Evolutionary conservation across 2,329 filamentous ascomycete species (phyloP), one percentile per base, ranked within the genome.

Genomic region (Emmonsiellopsis sp.): DNA sequence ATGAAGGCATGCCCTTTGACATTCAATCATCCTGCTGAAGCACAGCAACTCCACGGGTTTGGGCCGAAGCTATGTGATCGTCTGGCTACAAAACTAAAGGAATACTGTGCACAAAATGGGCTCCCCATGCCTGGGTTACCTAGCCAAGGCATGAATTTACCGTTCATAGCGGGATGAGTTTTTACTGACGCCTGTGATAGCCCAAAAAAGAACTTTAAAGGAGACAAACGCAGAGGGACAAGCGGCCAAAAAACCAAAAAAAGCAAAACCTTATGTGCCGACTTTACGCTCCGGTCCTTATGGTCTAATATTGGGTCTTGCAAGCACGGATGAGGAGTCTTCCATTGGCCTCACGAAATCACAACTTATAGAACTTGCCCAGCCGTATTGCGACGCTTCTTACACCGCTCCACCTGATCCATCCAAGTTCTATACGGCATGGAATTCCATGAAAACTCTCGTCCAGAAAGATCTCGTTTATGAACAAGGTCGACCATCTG

Each of bases 361-460:
- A 6, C 78, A 87, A 53, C 69, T 90, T 2, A 84, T 90, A 45
- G 81, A 84, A 55, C 71, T 77, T 10, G 86, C 87, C 1, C 85
- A 92, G 61, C 80, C 80, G 6, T 76, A 87, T 65, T 88, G 84
- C 61, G 86, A 91, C 63, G 72, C 84, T 2, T 90, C 86, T 0
- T 90, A 89, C 61, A 85, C 79, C 0, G 81, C 79, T 0, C 84
- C 86, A 0, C 75, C 73, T 42, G 84, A 88, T 52, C 74, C 85
- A 0, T 83, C 77, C 9, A 86, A 83, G 53, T 87, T 81, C 61
- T 87, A 88, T 61, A 92, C 87, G 0, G 88, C 88, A 0, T 93
- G 87, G 87, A 86, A 81, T 62, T 89, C 87, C 1, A 90, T 92
- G 78, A 88, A 87, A 64, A 88, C 85, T 0, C 71, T 93, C 34